phyloP scores from a whole-genome alignment of 139 green algal genomes.

The Prasinococcaceae sp. region DNA sequence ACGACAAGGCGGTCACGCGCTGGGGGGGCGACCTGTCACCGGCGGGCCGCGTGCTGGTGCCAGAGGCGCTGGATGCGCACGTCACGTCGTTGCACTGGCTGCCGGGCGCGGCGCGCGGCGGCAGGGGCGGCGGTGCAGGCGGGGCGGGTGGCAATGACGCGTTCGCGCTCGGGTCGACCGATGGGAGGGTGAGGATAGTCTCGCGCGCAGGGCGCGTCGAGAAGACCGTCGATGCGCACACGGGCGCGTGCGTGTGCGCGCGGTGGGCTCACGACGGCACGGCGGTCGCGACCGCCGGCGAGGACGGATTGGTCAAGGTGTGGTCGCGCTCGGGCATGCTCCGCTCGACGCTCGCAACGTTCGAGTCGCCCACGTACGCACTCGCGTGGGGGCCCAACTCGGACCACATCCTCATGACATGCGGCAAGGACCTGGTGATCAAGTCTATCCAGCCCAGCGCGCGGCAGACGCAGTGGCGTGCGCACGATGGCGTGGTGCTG shows the following conservation, averaged over 20 bases:
- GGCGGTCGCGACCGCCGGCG: slow-evolving; percentile 50
- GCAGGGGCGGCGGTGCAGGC: slow-evolving; percentile 30
- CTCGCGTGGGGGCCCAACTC: slow-evolving; percentile 48
- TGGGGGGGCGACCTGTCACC: no score
- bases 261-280: slow-evolving; percentile 58
- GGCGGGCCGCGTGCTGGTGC: no score
- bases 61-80: slow-evolving; percentile 39
- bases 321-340: slow-evolving; percentile 66
- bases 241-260: slow-evolving; percentile 42
- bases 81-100: slow-evolving; percentile 51
- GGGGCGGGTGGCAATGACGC: slow-evolving; percentile 24
- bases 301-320: slow-evolving; percentile 63
- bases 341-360: slow-evolving; percentile 40
- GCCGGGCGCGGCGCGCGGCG: slow-evolving; percentile 21
- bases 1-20: no score
- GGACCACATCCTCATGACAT: slow-evolving; percentile 41
- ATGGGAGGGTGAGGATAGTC: slow-evolving; percentile 52
- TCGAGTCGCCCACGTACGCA: slow-evolving; percentile 39
- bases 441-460: slow-evolving; percentile 31
- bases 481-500: slow-evolving; percentile 29
- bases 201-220: slow-evolving; percentile 38
- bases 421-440: slow-evolving; percentile 37
- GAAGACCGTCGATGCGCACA: slow-evolving; percentile 52
- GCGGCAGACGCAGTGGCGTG: slow-evolving; percentile 18
- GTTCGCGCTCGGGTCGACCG: slow-evolving; percentile 45